Percentiles rank a stretch among this genome's conserved stretches.
These are phyloP conservation scores for Dictyophora rubrovolvata DNA, from an alignment of 768 basidiomycete species.

Conservation along the genomic window DNA sequence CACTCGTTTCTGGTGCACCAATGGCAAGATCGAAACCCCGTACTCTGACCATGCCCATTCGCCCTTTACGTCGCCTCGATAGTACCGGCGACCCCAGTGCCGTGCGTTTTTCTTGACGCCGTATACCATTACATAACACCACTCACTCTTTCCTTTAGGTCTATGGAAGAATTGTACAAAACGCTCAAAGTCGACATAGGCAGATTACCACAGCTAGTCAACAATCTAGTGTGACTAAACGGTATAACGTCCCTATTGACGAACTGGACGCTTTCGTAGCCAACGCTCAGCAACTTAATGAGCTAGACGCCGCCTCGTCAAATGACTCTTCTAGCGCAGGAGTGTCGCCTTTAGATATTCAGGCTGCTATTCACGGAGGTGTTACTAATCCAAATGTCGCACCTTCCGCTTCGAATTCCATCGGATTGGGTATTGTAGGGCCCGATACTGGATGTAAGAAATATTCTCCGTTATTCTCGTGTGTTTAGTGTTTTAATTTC, in stretches of 20 bases:
- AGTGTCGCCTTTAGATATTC: constrained; percentile 26
- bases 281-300: not conserved
- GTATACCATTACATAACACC: not conserved
- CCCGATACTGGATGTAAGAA: constrained; percentile 38
- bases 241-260: not conserved
- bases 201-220: not conserved
- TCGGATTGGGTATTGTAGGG: constrained; percentile 64
- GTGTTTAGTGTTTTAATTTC: too few species aligned
- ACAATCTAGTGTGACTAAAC: not conserved
- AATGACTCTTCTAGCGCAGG: constrained; percentile 17
- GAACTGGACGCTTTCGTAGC: not conserved
- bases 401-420: constrained; percentile 39
- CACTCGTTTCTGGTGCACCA: constrained; percentile 25
- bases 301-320: not conserved
- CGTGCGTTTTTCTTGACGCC: not conserved
- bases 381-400: constrained; percentile 32
- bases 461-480: not conserved
- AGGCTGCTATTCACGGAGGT: constrained; percentile 24
- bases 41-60: constrained; percentile 33
- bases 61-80: constrained; percentile 20
- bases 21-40: constrained; percentile 27
- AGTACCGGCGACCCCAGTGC: not conserved
- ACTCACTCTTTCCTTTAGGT: not conserved
- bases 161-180: not conserved
- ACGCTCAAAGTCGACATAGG: not conserved